Base-by-base conservation (phyloP, 1,284 basidiomycete genomes). In the Ganoderma resinaceum region DNA sequence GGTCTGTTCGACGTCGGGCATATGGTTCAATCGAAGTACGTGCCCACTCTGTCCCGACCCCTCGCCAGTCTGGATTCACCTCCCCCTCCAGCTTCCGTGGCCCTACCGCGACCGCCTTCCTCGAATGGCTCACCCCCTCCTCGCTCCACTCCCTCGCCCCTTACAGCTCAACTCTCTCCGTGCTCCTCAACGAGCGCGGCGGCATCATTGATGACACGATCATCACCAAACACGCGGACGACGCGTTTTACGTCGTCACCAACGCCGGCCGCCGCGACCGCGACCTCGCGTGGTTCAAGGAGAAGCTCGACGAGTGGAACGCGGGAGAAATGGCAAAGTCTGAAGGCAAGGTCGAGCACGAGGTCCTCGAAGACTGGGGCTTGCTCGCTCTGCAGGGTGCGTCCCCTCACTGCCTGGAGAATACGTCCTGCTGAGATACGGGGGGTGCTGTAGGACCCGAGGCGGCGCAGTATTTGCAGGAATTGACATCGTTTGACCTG, bases 1-100 rank as follows among this genome's bases (percentile, higher is more conserved):
- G 97, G 97, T 1, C 85, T 99, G 35, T 99, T 99, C 79, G 97
- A 99, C 78, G 98, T 99, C 42, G 95, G 95, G 38, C 97, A 99
- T 82, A 99, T 99, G 97, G 93, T 95, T 43, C 95, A 96, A 81
- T 91, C 92, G 67, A 91, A 89, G 92, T 93, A 74, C 46, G 81
- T 4, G 14, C 7, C 37, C 68, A 29, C 18, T 67, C 74, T 63
- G 38, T 49, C 68, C 61, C 16, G 3, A 5, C 42, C 16, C 14
- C 60, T 52, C 31, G 52, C 40, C 52, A 5, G 68, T 67, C 65
- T 63, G 12, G 35, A 61, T 37, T 14, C 63, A 52, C 38, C 12
- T 62, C 66, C 29, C 46, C 20, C 12, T 63, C 7, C 69, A 91
- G 90, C 72, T 95, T 96, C 83, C 89, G 88, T 43, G 95, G 95